phyloP scores from a whole-genome alignment of 495 filamentous ascomycete genomes.

The Xylaria nigripes region DNA sequence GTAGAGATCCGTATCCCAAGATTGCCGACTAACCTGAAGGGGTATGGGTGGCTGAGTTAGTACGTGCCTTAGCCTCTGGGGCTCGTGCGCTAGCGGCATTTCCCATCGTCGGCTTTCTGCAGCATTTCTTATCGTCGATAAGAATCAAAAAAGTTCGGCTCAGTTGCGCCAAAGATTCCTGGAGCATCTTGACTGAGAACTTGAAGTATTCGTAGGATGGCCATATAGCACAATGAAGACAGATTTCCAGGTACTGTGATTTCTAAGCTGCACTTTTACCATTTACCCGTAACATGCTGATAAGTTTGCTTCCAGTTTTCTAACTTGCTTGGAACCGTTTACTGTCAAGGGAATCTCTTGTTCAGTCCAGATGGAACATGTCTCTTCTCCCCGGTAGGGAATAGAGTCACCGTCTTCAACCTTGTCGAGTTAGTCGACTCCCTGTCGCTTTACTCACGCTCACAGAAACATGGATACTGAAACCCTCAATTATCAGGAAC shows the following conservation, averaged over 20 bases:
- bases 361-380: conserved; percentile 96
- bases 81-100: too few relatives aligned
- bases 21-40: neutral
- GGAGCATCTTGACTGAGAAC: neutral
- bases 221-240: conserved; percentile 69
- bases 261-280: neutral
- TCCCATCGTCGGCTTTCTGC: neutral
- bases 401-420: conserved; percentile 91
- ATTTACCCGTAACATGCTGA: neutral
- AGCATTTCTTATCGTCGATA: conserved; percentile 26
- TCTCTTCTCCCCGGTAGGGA: conserved; percentile 94
- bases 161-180: neutral
- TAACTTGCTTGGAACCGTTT: conserved; percentile 93
- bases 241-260: conserved; percentile 66
- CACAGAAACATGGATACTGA: conserved; percentile 17
- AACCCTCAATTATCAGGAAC: conserved; percentile 51
- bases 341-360: conserved; percentile 90
- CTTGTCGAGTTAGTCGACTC: conserved; percentile 67
- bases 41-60: too few relatives aligned
- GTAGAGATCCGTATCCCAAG: neutral
- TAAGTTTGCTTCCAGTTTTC: conserved; percentile 55
- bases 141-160: conserved; percentile 23
- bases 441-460: neutral
- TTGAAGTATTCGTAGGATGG: conserved; percentile 2
- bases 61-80: too few relatives aligned